phyloP scores from a whole-genome alignment of 169 alveolate genomes.

The Plasmodium knowlesi region DNA sequence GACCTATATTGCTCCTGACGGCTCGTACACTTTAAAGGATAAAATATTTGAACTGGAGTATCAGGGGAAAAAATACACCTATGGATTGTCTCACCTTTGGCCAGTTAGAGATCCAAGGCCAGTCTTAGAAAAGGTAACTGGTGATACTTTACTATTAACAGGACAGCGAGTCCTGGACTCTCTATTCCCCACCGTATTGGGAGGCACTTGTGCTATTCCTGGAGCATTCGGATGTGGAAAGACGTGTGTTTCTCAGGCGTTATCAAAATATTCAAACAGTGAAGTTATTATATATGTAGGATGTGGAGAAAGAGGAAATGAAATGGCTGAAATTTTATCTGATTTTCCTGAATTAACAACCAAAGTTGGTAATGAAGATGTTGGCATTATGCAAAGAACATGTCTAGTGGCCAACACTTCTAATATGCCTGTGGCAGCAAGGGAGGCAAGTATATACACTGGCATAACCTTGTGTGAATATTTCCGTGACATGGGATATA shows the following conservation, averaged over 20 bases:
- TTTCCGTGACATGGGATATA: slow-evolving; percentile 99
- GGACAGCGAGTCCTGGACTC: slow-evolving; percentile 99
- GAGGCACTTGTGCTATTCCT: slow-evolving; percentile 99
- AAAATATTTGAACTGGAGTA: slow-evolving; percentile 88
- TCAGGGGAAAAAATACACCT: slow-evolving; percentile 91
- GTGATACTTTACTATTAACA: slow-evolving; percentile 95
- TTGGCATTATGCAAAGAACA: slow-evolving; percentile 98
- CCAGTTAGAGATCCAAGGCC: slow-evolving; percentile 99
- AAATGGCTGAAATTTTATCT: slow-evolving; percentile 99
- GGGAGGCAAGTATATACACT: slow-evolving; percentile 99
- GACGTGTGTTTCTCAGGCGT: slow-evolving; percentile 98
- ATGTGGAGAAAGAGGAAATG: slow-evolving; percentile 99
- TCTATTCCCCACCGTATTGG: slow-evolving; percentile 97
- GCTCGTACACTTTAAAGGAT: slow-evolving; percentile 93
- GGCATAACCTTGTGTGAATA: slow-evolving; percentile 99
- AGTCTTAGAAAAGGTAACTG: slow-evolving; percentile 94
- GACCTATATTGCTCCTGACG: slow-evolving; percentile 94
- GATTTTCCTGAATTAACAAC: slow-evolving; percentile 99
- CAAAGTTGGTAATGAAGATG: slow-evolving; percentile 88
- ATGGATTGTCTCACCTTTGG: slow-evolving; percentile 97
- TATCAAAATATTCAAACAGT: slow-evolving; percentile 97
- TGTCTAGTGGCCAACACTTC: slow-evolving; percentile 99
- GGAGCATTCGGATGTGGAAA: slow-evolving; percentile 99
- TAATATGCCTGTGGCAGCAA: slow-evolving; percentile 99
- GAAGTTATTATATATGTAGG: slow-evolving; percentile 98